A percentile compares a stretch with the other conserved stretches of the same genome.
phyloP scores from a whole-genome alignment of 805 yeast species.

The Maudiozyma bulderi region DNA sequence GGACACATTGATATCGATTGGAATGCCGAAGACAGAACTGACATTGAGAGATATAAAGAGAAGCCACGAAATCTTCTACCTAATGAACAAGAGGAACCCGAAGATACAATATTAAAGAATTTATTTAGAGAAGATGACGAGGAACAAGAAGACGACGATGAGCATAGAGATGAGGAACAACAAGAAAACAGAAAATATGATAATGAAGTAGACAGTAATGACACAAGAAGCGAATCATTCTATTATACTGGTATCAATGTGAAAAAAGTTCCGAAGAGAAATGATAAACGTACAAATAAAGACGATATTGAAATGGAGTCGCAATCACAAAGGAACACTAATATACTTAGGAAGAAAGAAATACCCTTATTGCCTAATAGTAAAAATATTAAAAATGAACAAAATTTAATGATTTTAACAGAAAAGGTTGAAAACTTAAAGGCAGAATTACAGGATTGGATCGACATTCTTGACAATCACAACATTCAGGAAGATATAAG shows the following conservation, averaged over 20 bases:
- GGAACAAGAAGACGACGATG: conserved; percentile 1
- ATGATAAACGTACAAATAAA: background rate
- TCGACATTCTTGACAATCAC: conserved; percentile 12
- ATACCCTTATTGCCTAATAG: conserved; percentile 19
- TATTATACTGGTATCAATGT: conserved; percentile 3
- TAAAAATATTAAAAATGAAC: conserved; percentile 24
- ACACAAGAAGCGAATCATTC: conserved; percentile 3
- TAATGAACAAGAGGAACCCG: conserved; percentile 14
- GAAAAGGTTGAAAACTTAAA: conserved; percentile 18
- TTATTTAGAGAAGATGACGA: conserved; percentile 12
- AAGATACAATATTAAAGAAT: conserved; percentile 9
- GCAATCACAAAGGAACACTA: background rate
- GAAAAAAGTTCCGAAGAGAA: conserved; percentile 1
- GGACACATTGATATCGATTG: conserved; percentile 22
- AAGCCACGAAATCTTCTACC: conserved; percentile 7
- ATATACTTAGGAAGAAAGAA: background rate
- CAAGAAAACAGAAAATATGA: conserved; percentile 1
- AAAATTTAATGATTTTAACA: conserved; percentile 15
- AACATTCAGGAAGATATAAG: background rate
- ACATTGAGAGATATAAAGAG: conserved; percentile 10
- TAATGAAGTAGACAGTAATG: conserved; percentile 2
- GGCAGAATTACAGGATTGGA: conserved; percentile 23
- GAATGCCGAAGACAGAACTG: conserved; percentile 15
- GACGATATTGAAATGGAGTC: background rate
- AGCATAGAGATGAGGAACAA: background rate